Conservation (phyloP, 1,139 yeast species). For the Diutina pseudorugosa region DNA sequence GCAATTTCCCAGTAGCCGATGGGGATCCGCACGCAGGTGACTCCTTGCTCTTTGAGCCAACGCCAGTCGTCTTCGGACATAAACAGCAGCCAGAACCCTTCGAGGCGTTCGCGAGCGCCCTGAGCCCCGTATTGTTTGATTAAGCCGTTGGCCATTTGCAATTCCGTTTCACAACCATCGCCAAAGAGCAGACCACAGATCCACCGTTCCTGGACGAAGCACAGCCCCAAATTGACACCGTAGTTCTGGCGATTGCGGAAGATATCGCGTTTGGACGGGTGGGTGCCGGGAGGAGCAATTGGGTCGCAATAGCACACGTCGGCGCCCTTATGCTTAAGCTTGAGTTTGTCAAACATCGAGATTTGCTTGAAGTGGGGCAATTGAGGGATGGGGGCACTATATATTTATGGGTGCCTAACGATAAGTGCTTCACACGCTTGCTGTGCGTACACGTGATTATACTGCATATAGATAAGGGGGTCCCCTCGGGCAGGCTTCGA, state of each 20-base stretch:
- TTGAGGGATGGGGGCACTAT: background rate
- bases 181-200: slow-evolving; percentile 50
- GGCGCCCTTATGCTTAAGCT: slow-evolving; percentile 22
- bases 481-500: background rate
- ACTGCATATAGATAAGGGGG: background rate
- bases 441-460: background rate
- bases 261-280: slow-evolving; percentile 39
- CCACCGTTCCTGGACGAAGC: slow-evolving; percentile 73
- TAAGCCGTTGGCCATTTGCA: slow-evolving; percentile 51
- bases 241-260: slow-evolving; percentile 56
- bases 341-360: slow-evolving; percentile 29
- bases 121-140: slow-evolving; percentile 39
- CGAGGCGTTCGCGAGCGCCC: slow-evolving; percentile 43
- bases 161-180: slow-evolving; percentile 46
- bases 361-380: background rate
- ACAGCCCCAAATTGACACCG: slow-evolving; percentile 82
- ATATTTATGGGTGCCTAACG: background rate
- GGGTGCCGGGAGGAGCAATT: slow-evolving; percentile 12
- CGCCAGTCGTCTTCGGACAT: slow-evolving; percentile 65
- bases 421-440: background rate
- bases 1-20: slow-evolving; percentile 82
- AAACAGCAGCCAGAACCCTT: slow-evolving; percentile 59
- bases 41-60: slow-evolving; percentile 55
- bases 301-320: slow-evolving; percentile 10
- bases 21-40: slow-evolving; percentile 74